A percentile compares a stretch with the other conserved stretches of the same genome.
Conservation (phyloP, 192 early-diverging fungal species). For the Coemansia guatemalensis region DNA sequence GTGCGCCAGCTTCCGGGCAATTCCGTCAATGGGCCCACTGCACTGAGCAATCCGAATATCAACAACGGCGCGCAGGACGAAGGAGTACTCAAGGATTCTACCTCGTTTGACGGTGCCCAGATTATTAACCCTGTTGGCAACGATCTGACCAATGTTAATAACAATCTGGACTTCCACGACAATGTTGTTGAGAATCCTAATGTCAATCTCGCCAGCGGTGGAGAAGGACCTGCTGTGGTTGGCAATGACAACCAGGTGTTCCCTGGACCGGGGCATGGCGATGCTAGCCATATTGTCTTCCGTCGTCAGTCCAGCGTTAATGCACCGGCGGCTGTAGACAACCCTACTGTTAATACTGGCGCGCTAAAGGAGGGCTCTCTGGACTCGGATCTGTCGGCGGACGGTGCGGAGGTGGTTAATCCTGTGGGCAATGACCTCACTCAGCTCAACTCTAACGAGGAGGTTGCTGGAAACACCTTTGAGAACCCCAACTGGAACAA, state of each 20-base stretch:
- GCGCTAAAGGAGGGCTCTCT: slow-evolving; percentile 29
- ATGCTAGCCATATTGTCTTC: slow-evolving; percentile 7
- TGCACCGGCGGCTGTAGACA: slow-evolving; percentile 20
- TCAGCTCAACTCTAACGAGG: slow-evolving; percentile 35
- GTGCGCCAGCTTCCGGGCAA: slow-evolving; percentile 28
- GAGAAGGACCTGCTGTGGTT: slow-evolving; percentile 23
- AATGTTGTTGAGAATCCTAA: slow-evolving; percentile 38
- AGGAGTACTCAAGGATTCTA: slow-evolving; percentile 20
- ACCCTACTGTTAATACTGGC: slow-evolving; percentile 30
- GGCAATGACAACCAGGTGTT: slow-evolving; percentile 35
- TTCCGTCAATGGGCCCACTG: slow-evolving; percentile 30
- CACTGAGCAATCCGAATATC: slow-evolving; percentile 31
- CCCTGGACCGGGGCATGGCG: not conserved
- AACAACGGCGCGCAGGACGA: slow-evolving; percentile 40
- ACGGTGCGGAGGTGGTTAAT: slow-evolving; percentile 31
- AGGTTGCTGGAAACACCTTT: slow-evolving; percentile 32
- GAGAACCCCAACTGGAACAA: slow-evolving; percentile 34
- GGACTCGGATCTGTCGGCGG: slow-evolving; percentile 18
- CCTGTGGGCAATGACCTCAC: slow-evolving; percentile 38
- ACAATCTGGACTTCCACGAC: slow-evolving; percentile 36
- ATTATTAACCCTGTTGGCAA: slow-evolving; percentile 36
- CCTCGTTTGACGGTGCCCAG: slow-evolving; percentile 29
- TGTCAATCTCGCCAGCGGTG: slow-evolving; percentile 21
- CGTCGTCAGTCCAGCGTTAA: slow-evolving; percentile 23
- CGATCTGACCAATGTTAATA: slow-evolving; percentile 20